Evolutionary conservation across 164 flowering plant species (phyloP), one percentile per base, ranked within the genome.

Genomic region (Echeveria elegans): DNA sequence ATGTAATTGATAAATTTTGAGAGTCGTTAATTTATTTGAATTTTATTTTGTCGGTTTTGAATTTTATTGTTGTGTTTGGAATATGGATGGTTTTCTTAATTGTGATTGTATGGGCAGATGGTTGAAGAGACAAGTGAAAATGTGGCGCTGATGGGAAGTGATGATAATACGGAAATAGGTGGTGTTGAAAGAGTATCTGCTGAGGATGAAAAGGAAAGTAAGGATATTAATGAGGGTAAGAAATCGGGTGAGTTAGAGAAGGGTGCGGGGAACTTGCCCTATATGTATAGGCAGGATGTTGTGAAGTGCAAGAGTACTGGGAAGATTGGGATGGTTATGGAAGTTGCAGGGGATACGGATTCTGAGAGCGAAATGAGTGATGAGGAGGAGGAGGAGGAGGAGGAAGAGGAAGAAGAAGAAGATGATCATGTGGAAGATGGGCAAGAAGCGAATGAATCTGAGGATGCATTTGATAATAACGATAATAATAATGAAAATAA

Each of bases 201-300:
- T 28, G 32, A 15, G 32, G 60, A 26, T 53, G 31, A 10, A 26
- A 26, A 14, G 24, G 31, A 28, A 53, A 56, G n/a, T 26, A 56
- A 19, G 16, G 61, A 28, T 28, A 15, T 14, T 56, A 56, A 56
- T 56, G 61, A 56, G 61, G 34, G 32, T n/a, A 5, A 28, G 32
- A 56, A 56, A 28, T 28, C 8, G 30, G 61, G 30, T 56, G 61
- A 56, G 28, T 26, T 18, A 15, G 61, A 28, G 32, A 56, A 56
- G 14, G 32, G 32, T 26, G 14, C 61, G 3, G 61, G 61, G 15
- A 28, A 56, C 18, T 56, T 66, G 45, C 78, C 79, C 16, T 69
- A 63, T 69, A 72, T 89, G 18, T 91, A 91, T 69, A 81, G 92
- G 59, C 83, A 95, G 73, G 97, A 92, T 77, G 82, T 95, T 60